Evolutionary conservation across 2,329 filamentous ascomycete genomes (phyloP).

Genomic region (Arthrobotrys sphaeroides): DNA sequence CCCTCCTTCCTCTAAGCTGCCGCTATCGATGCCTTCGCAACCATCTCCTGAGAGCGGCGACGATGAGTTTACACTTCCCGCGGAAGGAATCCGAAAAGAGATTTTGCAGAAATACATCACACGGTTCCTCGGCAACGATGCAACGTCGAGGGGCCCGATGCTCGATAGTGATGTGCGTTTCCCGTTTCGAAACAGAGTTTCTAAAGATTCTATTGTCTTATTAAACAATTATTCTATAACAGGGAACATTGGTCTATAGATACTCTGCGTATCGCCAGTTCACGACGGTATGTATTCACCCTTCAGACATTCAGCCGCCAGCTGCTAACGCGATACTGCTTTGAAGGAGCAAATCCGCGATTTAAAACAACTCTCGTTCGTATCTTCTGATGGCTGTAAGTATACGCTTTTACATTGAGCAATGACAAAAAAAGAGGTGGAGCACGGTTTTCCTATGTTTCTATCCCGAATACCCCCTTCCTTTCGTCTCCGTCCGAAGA

Average conservation of each 20-base stretch:
- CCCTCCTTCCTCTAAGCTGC: slow-evolving; percentile 21
- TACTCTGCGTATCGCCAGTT: slow-evolving; percentile 47
- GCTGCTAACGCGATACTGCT: neutral
- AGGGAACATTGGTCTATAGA: slow-evolving; percentile 31
- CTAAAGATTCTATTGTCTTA: neutral
- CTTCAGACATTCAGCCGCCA: neutral
- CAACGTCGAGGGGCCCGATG: slow-evolving; percentile 34
- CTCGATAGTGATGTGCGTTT: slow-evolving; percentile 28
- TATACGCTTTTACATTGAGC: slow-evolving; percentile 49
- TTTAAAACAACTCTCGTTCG: slow-evolving; percentile 19
- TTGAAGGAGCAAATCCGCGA: slow-evolving; percentile 46
- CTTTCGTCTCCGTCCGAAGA: slow-evolving; percentile 4
- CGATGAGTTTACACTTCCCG: slow-evolving; percentile 32
- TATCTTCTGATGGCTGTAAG: slow-evolving; percentile 41
- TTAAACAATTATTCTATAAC: neutral
- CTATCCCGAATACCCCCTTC: neutral
- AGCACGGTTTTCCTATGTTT: neutral
- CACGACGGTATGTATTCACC: slow-evolving; percentile 31
- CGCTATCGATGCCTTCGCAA: slow-evolving; percentile 8
- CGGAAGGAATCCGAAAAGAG: slow-evolving; percentile 33
- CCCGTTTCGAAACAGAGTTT: neutral
- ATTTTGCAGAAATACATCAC: slow-evolving; percentile 44
- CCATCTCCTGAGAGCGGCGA: slow-evolving; percentile 14
- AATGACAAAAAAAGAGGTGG: slow-evolving; percentile 4
- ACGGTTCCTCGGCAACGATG: slow-evolving; percentile 41